These are phyloP conservation scores for Quercus agrifolia DNA, from an alignment of 306 rosid species.

Conservation along the genomic window DNA sequence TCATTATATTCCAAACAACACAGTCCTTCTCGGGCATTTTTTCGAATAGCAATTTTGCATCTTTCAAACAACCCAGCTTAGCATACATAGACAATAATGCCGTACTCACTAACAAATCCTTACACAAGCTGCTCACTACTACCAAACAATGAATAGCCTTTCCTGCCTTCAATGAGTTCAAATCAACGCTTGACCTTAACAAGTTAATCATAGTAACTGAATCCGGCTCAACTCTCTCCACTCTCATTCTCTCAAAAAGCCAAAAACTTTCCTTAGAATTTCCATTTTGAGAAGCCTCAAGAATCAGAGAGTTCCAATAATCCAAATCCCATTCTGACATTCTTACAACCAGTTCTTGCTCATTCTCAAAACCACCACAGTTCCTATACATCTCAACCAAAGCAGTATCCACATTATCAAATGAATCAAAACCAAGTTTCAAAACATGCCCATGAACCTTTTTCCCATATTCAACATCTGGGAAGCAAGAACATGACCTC, in stretches of 20 bases:
- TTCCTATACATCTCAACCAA: slow-evolving; percentile 35
- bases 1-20: slow-evolving; percentile 79
- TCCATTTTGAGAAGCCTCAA: slow-evolving; percentile 39
- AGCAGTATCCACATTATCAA: slow-evolving; percentile 33
- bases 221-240: slow-evolving; percentile 32
- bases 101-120: slow-evolving; percentile 54
- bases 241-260: slow-evolving; percentile 39
- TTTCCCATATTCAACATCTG: slow-evolving; percentile 30
- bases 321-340: slow-evolving; percentile 12
- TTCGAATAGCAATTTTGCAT: slow-evolving; percentile 49
- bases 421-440: slow-evolving; percentile 59
- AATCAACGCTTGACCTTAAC: slow-evolving; percentile 44
- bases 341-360: slow-evolving; percentile 21
- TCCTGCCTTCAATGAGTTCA: slow-evolving; percentile 41
- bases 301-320: slow-evolving; percentile 40
- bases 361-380: slow-evolving; percentile 18
- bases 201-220: slow-evolving; percentile 35
- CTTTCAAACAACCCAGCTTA: slow-evolving; percentile 44
- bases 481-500: slow-evolving; percentile 38
- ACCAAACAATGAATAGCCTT: slow-evolving; percentile 46
- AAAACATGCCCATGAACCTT: slow-evolving; percentile 51
- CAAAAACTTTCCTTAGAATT: slow-evolving; percentile 29
- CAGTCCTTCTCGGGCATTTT: slow-evolving; percentile 63
- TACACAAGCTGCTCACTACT: slow-evolving; percentile 40
- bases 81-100: slow-evolving; percentile 68